A percentile compares a stretch with the other conserved stretches of the same genome.
Conservation (phyloP, 306 rosid species). For the Citrullus colocynthis region DNA sequence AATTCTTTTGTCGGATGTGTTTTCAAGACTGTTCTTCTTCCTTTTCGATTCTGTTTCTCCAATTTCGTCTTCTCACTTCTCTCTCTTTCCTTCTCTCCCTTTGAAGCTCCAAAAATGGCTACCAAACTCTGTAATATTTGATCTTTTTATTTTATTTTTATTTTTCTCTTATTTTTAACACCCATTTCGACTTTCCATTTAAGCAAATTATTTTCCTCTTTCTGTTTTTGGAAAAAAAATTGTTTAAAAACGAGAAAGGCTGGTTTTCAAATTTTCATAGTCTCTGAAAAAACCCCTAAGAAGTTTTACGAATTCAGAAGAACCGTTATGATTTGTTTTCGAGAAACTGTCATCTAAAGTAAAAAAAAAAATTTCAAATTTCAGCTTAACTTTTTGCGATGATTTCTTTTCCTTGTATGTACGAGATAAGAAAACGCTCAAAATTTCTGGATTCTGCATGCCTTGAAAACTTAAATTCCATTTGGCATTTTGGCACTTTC, state of each 20-base stretch:
- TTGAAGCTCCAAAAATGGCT: not conserved
- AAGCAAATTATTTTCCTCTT: not conserved
- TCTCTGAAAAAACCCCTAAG: not conserved
- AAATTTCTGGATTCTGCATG: not conserved
- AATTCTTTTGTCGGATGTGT: constrained; percentile 3
- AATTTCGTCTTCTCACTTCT: not conserved
- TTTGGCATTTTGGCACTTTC: constrained; percentile 2
- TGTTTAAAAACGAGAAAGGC: not conserved
- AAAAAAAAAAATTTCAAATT: not conserved
- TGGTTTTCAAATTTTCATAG: not conserved
- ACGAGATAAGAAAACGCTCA: not conserved
- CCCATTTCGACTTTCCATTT: not conserved
- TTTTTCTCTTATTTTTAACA: not conserved
- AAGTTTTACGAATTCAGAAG: too few species aligned
- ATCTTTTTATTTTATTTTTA: not conserved
- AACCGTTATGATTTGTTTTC: not conserved
- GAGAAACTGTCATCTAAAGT: not conserved
- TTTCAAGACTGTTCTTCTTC: constrained; percentile 1
- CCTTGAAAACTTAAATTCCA: constrained; percentile 6
- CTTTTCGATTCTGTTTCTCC: not conserved
- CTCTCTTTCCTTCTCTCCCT: not conserved
- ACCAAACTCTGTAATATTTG: not conserved
- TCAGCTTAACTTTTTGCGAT: not conserved
- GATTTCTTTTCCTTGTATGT: not conserved
- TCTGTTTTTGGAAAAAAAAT: not conserved